A percentile compares a stretch with the other conserved stretches of the same genome.
These are phyloP conservation scores for Suillus placidus DNA, from an alignment of 768 basidiomycete genomes.

Conservation along the genomic window DNA sequence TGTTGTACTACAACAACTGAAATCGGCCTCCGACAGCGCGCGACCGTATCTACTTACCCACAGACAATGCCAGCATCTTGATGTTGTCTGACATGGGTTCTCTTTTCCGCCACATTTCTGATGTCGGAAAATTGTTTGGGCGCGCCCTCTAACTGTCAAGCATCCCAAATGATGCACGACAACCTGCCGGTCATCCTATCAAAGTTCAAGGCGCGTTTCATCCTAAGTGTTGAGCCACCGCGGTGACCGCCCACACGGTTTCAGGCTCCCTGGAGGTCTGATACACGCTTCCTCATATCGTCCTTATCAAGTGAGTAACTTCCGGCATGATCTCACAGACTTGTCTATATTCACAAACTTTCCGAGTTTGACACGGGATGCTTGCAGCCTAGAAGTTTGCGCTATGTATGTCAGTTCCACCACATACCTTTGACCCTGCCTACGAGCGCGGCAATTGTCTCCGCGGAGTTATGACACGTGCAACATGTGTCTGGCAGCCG, in stretches of 20 bases:
- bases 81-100: neutral
- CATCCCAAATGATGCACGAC: neutral
- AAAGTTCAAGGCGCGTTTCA: neutral
- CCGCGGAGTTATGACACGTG: constrained; percentile 1
- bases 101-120: neutral
- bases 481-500: neutral
- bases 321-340: neutral
- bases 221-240: neutral
- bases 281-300: neutral
- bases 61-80: neutral
- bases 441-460: neutral
- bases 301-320: neutral
- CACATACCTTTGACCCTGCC: constrained; percentile 6
- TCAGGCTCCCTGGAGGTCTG: neutral
- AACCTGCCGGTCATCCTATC: neutral
- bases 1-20: neutral
- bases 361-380: neutral
- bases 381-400: neutral
- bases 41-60: neutral
- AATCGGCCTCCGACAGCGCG: neutral
- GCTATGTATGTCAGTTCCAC: neutral
- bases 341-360: neutral
- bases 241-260: neutral
- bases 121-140: neutral
- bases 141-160: neutral